Evolutionary conservation across 2,329 filamentous ascomycete genomes (phyloP).

Genomic region (Fusarium sp.): DNA sequence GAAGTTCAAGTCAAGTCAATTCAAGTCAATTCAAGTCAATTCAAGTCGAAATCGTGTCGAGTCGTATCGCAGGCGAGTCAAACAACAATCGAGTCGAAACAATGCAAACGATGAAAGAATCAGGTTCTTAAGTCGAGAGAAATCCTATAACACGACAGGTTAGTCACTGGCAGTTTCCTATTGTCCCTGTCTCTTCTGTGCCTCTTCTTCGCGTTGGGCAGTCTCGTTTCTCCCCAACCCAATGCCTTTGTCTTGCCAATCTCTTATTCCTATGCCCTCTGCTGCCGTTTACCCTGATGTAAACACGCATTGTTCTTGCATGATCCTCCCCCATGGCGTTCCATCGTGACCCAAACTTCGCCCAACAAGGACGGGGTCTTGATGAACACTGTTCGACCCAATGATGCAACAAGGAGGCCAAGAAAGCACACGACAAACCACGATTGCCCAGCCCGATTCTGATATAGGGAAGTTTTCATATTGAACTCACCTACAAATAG

Average conservation of each 20-base stretch:
- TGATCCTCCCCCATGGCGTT: neutral
- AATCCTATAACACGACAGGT: constrained; percentile 31
- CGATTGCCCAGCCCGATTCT: neutral
- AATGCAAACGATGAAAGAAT: constrained; percentile 23
- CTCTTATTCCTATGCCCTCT: neutral
- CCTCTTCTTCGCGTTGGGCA: constrained; percentile 19
- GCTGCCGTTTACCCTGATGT: neutral
- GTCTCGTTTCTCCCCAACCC: constrained; percentile 18
- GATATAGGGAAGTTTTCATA: neutral
- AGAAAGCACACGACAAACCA: neutral
- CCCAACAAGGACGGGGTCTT: neutral
- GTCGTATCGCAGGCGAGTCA: constrained; percentile 12
- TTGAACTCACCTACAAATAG: constrained; percentile 23
- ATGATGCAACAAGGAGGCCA: neutral
- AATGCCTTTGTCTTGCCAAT: constrained; percentile 3
- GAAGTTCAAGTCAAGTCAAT: constrained; percentile 22
- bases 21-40: constrained; percentile 11
- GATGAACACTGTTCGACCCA: neutral
- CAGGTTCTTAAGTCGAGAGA: constrained; percentile 13
- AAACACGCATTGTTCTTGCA: constrained; percentile 1
- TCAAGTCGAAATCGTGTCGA: constrained; percentile 27
- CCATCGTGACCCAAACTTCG: neutral
- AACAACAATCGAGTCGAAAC: constrained; percentile 16
- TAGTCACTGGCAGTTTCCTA: constrained; percentile 25
- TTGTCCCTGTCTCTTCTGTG: constrained; percentile 12